Conservation (phyloP, 495 filamentous ascomycete genomes). For the Neurospora sp. region DNA sequence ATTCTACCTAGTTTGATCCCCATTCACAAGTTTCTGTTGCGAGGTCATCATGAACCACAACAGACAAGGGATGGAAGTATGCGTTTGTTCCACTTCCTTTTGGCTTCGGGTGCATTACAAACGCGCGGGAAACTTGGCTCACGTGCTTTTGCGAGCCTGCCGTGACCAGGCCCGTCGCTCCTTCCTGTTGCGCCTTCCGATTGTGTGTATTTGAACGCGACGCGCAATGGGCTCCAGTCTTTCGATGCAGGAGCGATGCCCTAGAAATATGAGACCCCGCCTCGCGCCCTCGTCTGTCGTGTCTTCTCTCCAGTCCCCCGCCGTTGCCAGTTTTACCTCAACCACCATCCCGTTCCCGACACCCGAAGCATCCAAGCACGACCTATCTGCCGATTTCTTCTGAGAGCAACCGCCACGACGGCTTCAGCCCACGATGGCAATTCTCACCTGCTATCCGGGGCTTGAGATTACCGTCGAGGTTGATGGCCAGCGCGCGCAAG, state of each 20-base stretch:
- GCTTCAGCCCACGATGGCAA: constrained; percentile 18
- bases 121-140: background rate
- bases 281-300: background rate
- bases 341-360: background rate
- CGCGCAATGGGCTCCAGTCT: background rate
- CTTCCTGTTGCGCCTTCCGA: background rate
- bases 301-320: background rate
- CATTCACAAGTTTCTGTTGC: background rate
- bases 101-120: background rate
- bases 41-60: background rate
- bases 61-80: background rate
- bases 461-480: constrained; percentile 19
- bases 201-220: background rate
- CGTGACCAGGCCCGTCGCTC: background rate
- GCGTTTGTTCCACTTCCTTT: background rate
- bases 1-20: background rate
- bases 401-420: background rate
- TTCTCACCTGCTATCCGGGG: constrained; percentile 19
- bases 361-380: background rate
- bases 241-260: background rate
- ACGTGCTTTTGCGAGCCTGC: background rate
- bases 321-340: background rate
- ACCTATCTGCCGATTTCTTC: background rate
- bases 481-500: constrained; percentile 11
- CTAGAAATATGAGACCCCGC: background rate